phyloP scores from a whole-genome alignment of 805 yeast species.

The Ogataea nonfermentans region DNA sequence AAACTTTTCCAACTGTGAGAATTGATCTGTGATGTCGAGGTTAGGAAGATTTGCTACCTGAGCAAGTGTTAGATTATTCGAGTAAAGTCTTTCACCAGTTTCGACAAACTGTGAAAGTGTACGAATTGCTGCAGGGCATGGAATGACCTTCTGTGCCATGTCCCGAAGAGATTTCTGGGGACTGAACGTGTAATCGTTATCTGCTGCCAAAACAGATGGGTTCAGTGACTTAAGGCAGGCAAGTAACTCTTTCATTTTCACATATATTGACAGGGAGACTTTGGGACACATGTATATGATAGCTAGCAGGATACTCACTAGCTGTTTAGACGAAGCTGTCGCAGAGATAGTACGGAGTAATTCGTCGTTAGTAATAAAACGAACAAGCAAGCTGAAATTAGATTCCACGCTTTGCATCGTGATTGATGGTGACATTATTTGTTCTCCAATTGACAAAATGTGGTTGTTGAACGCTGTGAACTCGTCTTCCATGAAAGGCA shows the following conservation, averaged over 20 bases:
- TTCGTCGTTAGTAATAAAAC: conserved; percentile 23
- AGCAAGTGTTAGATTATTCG: conserved; percentile 27
- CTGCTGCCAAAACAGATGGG: conserved; percentile 3
- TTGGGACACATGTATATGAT: conserved; percentile 26
- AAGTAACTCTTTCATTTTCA: conserved; percentile 29
- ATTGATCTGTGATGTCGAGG: conserved; percentile 19
- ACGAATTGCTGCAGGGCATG: conserved; percentile 18
- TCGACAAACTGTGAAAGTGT: conserved; percentile 24
- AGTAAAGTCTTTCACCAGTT: conserved; percentile 29
- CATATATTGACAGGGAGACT: conserved; percentile 25
- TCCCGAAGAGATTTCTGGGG: conserved; percentile 2
- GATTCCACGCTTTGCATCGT: conserved; percentile 2
- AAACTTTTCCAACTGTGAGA: conserved; percentile 25
- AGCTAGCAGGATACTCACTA: conserved; percentile 23
- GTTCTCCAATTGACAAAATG: conserved; percentile 20
- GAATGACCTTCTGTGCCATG: conserved; percentile 7
- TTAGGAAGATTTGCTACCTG: conserved; percentile 25
- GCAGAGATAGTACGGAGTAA: conserved; percentile 5
- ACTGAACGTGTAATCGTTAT: background rate
- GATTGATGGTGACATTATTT: conserved; percentile 2
- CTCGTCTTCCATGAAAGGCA: conserved; percentile 1
- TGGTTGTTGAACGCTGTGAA: conserved; percentile 17
- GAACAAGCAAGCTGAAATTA: conserved; percentile 16
- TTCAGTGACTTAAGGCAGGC: conserved; percentile 16
- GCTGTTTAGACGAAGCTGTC: conserved; percentile 5